Evolutionary conservation across 305 asterid species (phyloP).

Genomic region (Fraxinus latifolia): DNA sequence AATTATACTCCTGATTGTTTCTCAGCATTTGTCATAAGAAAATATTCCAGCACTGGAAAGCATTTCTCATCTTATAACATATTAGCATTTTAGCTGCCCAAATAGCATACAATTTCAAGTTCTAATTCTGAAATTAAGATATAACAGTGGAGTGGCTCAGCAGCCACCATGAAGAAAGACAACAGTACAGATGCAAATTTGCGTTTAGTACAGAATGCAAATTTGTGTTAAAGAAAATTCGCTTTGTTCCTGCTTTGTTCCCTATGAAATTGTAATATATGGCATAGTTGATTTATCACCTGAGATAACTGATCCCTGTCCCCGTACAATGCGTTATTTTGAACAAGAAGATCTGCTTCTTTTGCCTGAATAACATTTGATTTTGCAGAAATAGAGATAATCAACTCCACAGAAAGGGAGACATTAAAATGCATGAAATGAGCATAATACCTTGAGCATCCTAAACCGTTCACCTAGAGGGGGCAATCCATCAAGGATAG

Average conservation of each 20-base stretch:
- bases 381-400: slow-evolving; percentile 9
- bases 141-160: background rate
- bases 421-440: slow-evolving; percentile 33
- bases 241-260: background rate
- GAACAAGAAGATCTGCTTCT: slow-evolving; percentile 86
- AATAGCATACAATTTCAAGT: background rate
- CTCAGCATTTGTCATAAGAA: background rate
- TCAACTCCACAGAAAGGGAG: slow-evolving; percentile 7
- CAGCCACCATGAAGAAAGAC: background rate
- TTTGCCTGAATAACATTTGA: slow-evolving; percentile 54
- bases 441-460: slow-evolving; percentile 79
- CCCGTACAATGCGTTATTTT: slow-evolving; percentile 69
- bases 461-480: slow-evolving; percentile 95
- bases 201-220: background rate
- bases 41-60: background rate
- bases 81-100: background rate
- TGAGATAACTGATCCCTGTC: slow-evolving; percentile 94
- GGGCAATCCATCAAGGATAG: slow-evolving; percentile 68
- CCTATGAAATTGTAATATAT: background rate
- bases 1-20: background rate
- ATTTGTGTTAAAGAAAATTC: background rate
- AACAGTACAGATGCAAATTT: background rate
- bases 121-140: background rate
- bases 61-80: background rate
- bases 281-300: slow-evolving; percentile 42